Evolutionary conservation across 108 stramenopile genomes (phyloP), one percentile per base, ranked within the genome.

Genomic region (Cyclotella baltica): DNA sequence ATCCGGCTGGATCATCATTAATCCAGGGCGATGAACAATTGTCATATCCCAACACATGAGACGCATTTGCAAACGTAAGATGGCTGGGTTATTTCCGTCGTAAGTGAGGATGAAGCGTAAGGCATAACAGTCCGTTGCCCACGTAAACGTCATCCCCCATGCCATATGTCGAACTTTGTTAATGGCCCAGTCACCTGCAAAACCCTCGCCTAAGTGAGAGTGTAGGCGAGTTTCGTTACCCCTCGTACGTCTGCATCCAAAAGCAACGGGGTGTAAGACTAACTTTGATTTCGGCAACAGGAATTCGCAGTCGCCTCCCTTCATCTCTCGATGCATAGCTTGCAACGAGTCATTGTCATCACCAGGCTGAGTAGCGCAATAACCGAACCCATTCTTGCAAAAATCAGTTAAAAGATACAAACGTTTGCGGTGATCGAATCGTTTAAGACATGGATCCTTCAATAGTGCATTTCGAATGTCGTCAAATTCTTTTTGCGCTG

Each of bases 11-110:
- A 6, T 13, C 13, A 46, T 29, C 18, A 29, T 18, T 4, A 8
- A 13, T 33, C 22, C 25, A 11, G 4, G 35, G 35, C 70, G 35
- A 23, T 72, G 71, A 6, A 59, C 38, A 37, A 72, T 61, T 13
- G 38, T 43, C 6, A 58, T 29, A 19, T 59, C 37, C 57, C 58
- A 58, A 1, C n/a, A 23, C 69, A 70, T 70, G 4, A 70, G 11
- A 33, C 69, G 55, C 69, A 70, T 70, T 56, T 70, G 69, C 9
- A 70, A 36, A 1, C 69, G 55, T 15, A 23, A 33, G n/a, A 70
- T 23, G 33, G 34, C 69, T 0, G 31, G 48, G 22, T 70, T 70
- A 35, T n/a, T 11, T n/a, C 69, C 69, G 16, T 70, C 69, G 56
- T 70, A 57, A 35, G 53, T 37, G 20, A 70, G 10, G 3, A 70